Base-by-base conservation (phyloP, 164 flowering plant species). In the Brasenia schreberi region DNA sequence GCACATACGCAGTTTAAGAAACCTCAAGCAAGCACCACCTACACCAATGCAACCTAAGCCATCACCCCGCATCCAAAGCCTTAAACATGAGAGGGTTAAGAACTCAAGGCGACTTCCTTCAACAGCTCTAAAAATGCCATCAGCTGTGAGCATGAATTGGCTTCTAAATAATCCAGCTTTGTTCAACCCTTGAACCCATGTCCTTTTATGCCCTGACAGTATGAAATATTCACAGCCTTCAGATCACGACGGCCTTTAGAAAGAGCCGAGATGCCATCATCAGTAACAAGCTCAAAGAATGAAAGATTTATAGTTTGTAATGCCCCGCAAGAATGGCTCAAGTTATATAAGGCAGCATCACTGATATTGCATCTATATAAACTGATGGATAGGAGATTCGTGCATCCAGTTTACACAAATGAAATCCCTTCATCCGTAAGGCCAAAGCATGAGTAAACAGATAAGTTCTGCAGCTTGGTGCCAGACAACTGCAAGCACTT, bases 391-490 rank as follows among this genome's bases (percentile, higher is more conserved):
- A 42, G 45, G 69, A 90, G 72, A 43, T 63, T 69, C 6, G 84
- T 80, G 62, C 92, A 87, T 14, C 84, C 79, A 18, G 61, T n/a
- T 45, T 80, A 83, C 49, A 87, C 71, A 14, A 67, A 33, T 19
- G 78, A 72, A 10, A 87, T 71, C 9, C 92, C 97, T 59, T 64
- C 0, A 68, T 86, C 89, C 16, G 88, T 82, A 62, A 87, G 76
- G 39, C 71, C 65, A 43, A 80, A 86, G 72, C 93, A 87, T 61
- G 86, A 85, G 67, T 84, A 88, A 18, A 87, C 74, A 61, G 62
- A 14, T 11, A 90, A 77, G 16, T 72, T 65, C 49, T 71, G 77
- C 70, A 90, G 49, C 5, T 72, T 80, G 11, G 84, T 76, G 14
- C 88, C 90, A 71, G 43, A 77, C 33, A 49, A 4, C 53, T 69